Percentiles rank a stretch among this genome's conserved stretches.
Evolutionary conservation across 2,329 filamentous ascomycete species (phyloP).

Genomic region (Colletotrichum paranaense): DNA sequence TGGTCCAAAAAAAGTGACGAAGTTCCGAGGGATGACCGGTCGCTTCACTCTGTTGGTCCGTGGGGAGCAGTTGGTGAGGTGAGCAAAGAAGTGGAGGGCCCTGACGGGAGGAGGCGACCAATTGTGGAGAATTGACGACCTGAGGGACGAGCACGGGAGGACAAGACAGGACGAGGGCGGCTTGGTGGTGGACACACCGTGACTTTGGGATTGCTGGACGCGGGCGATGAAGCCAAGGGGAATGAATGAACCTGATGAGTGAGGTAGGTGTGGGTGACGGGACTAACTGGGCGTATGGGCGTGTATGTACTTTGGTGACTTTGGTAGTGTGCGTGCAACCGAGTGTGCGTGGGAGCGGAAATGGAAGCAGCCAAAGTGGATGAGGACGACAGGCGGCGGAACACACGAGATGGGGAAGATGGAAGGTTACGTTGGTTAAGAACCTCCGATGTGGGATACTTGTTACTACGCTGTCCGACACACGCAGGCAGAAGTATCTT

Average conservation of each 20-base stretch:
- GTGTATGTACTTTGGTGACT: not conserved
- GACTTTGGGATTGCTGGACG: not conserved
- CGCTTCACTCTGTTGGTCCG: slow-evolving; percentile 24
- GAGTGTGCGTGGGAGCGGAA: slow-evolving; percentile 19
- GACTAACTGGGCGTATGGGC: not conserved
- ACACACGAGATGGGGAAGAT: not conserved
- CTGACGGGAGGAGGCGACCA: slow-evolving; percentile 31
- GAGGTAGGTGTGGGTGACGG: too few species aligned
- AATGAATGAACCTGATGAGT: too few species aligned
- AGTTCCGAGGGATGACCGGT: slow-evolving; percentile 33
- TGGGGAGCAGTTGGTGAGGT: slow-evolving; percentile 17
- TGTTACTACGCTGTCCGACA: not conserved
- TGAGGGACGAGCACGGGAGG: slow-evolving; percentile 8
- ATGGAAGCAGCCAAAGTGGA: slow-evolving; percentile 13
- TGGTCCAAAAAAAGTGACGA: slow-evolving; percentile 33
- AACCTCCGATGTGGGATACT: not conserved
- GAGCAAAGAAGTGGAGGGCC: slow-evolving; percentile 12
- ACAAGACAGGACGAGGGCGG: not conserved
- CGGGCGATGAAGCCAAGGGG: not conserved
- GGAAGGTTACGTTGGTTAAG: not conserved
- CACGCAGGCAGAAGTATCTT: not conserved
- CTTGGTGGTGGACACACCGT: not conserved
- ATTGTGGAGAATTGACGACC: slow-evolving; percentile 14
- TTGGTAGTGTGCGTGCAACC: not conserved
- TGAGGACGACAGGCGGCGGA: slow-evolving; percentile 12